Percentiles rank a stretch among this genome's conserved stretches.
Evolutionary conservation across 2,329 filamentous ascomycete species (phyloP).

Genomic region (Ceratocystis destructans): DNA sequence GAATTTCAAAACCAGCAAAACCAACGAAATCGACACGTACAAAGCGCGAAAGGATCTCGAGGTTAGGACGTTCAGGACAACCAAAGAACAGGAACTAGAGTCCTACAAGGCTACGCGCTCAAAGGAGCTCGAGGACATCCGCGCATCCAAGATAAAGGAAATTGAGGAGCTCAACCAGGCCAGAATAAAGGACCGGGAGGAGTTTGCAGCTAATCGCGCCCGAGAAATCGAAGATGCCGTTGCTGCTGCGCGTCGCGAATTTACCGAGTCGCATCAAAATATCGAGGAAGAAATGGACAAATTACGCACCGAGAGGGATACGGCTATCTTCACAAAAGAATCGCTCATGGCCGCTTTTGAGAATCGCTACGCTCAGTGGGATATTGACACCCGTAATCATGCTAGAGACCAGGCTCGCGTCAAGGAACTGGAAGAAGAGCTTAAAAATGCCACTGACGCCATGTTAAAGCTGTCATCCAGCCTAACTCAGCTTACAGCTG

Average conservation of each 20-base stretch:
- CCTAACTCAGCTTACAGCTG: slow-evolving; percentile 4
- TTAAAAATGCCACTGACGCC: slow-evolving; percentile 6
- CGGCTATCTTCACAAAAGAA: slow-evolving; percentile 16
- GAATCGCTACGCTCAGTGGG: slow-evolving; percentile 15
- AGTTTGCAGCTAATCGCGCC: not conserved
- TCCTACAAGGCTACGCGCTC: slow-evolving; percentile 14
- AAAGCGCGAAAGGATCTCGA: slow-evolving; percentile 17
- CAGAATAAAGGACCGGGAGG: slow-evolving; percentile 3
- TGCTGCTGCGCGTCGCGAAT: slow-evolving; percentile 3
- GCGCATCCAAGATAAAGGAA: slow-evolving; percentile 11
- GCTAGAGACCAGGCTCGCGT: not conserved
- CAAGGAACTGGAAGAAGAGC: slow-evolving; percentile 8
- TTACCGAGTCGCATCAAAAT: slow-evolving; percentile 6
- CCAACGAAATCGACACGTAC: slow-evolving; percentile 17
- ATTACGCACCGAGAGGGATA: slow-evolving; percentile 15
- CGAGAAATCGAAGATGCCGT: slow-evolving; percentile 14
- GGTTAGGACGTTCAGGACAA: slow-evolving; percentile 14
- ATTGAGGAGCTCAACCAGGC: slow-evolving; percentile 11
- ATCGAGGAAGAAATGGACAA: slow-evolving; percentile 5
- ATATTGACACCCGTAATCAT: slow-evolving; percentile 11
- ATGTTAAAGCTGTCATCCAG: slow-evolving; percentile 4
- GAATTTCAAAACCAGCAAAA: slow-evolving; percentile 17
- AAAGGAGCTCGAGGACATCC: slow-evolving; percentile 17
- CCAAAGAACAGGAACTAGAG: slow-evolving; percentile 17
- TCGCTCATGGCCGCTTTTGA: slow-evolving; percentile 18